A percentile compares a stretch with the other conserved stretches of the same genome.
These are phyloP conservation scores for Afroboletus lepidellus DNA, from an alignment of 1,284 basidiomycete species.

Conservation along the genomic window DNA sequence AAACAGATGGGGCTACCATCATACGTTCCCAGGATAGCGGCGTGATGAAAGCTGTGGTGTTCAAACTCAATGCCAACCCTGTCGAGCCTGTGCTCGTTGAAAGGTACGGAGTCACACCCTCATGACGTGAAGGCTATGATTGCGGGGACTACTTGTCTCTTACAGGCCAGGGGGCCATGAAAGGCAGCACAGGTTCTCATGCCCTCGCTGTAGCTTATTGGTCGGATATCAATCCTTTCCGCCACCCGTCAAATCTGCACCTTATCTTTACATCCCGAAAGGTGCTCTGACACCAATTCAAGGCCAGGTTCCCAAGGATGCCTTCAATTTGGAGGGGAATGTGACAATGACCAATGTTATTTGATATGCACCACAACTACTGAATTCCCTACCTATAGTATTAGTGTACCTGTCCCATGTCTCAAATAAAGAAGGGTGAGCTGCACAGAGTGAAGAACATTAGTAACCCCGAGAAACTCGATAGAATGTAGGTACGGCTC, in stretches of 20 bases:
- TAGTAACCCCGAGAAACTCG: conserved; percentile 5
- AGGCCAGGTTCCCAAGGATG: conserved; percentile 73
- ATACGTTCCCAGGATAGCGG: conserved; percentile 64
- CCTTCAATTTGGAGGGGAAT: conserved; percentile 60
- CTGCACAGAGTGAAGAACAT: conserved; percentile 4
- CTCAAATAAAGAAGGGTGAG: not conserved
- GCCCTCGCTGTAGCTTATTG: conserved; percentile 70
- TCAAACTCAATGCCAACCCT: conserved; percentile 72
- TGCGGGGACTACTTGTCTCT: conserved; percentile 3
- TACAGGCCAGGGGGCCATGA: conserved; percentile 64
- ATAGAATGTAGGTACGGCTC: conserved; percentile 38
- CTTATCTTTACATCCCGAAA: conserved; percentile 69
- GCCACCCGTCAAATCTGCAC: conserved; percentile 67
- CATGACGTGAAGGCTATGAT: conserved; percentile 19
- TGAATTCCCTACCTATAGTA: not conserved
- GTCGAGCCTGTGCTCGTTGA: conserved; percentile 69
- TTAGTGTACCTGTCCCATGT: not conserved
- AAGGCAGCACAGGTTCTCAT: conserved; percentile 70
- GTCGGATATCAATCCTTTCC: conserved; percentile 75
- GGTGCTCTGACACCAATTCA: conserved; percentile 77
- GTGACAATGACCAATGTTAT: not conserved
- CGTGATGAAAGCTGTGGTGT: conserved; percentile 59
- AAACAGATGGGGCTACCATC: conserved; percentile 71
- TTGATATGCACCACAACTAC: conserved; percentile 4
- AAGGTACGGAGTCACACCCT: conserved; percentile 46